A percentile compares a stretch with the other conserved stretches of the same genome.
Conservation (phyloP, 2,329 filamentous ascomycete genomes). For the Hymenoscyphus occultus region DNA sequence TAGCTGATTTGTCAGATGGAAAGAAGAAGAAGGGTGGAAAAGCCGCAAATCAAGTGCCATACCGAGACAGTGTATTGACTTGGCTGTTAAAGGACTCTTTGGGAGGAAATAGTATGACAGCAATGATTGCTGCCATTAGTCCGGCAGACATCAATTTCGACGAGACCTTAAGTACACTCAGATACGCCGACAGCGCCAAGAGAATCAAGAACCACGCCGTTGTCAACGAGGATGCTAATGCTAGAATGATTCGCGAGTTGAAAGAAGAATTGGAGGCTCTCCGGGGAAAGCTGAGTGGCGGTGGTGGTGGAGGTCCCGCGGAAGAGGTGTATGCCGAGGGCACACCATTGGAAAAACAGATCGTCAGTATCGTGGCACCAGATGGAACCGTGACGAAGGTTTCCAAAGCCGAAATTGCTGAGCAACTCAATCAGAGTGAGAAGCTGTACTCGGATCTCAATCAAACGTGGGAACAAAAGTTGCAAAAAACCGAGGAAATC, state of each 20-base stretch:
- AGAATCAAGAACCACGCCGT: constrained; percentile 99
- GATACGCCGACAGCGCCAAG: constrained; percentile 97
- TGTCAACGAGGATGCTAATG: constrained; percentile 98
- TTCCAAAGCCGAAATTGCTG: constrained; percentile 95
- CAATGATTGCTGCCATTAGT: constrained; percentile 98
- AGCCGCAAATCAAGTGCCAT: constrained; percentile 74
- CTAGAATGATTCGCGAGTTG: constrained; percentile 95
- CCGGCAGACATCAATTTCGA: constrained; percentile 99
- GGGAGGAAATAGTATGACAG: constrained; percentile 98
- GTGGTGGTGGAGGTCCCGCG: constrained; percentile 51
- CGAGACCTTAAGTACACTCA: constrained; percentile 89
- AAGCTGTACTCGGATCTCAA: constrained; percentile 95
- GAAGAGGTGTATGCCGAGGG: constrained; percentile 89
- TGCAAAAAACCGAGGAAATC: constrained; percentile 91
- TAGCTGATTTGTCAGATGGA: constrained; percentile 84
- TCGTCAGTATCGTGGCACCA: constrained; percentile 85
- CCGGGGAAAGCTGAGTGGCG: constrained; percentile 74
- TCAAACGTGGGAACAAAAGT: constrained; percentile 97
- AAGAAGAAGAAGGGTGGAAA: constrained; percentile 70
- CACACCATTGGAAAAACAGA: constrained; percentile 90
- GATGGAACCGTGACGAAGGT: constrained; percentile 92
- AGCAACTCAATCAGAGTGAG: constrained; percentile 93
- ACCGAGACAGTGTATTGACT: constrained; percentile 93
- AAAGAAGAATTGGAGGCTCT: constrained; percentile 90
- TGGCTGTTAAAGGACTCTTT: constrained; percentile 97